Base-by-base conservation (phyloP, 805 yeast species). In the Sugiyamaella smithiae region DNA sequence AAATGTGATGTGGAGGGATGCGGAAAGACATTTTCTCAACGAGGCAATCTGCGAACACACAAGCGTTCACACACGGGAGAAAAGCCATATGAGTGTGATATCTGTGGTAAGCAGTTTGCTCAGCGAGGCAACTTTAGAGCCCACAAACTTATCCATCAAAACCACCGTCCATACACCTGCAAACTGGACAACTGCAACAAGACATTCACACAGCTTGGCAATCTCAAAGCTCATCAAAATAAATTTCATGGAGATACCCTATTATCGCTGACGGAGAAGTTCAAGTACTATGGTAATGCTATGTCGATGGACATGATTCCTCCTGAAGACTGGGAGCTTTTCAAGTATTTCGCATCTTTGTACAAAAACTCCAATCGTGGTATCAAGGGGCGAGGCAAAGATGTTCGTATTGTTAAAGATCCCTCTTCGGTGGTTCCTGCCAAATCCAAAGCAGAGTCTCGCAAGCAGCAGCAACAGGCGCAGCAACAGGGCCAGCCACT, bases 51-150 rank as follows among this genome's bases (percentile, higher is more conserved):
- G 56, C 68, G 95, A 48, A 89, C 97, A 0, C 97, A 89, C 69
- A 71, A 81, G 60, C 71, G 96, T 54, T 71, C 88, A 28, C 97
- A 88, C 60, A 88, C 97, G 0, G 97, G 97, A 23, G 96, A 90
- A 60, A 85, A 86, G 62, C 98, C 97, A 3, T 90, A 84, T 62
- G 72, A 76, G 31, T 90, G 98, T 70, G 82, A 80, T 16, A 67
- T 77, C 7, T 90, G 98, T 67, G 78, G 79, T 19, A 78, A 88
- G 52, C 73, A 80, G 28, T 90, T 90, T 65, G 87, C 95, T 46
- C 77, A 96, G 59, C 87, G 90, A 66, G 98, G 98, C 14, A 90
- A 90, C 67, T 74, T 88, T 57, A 90, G 91, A 22, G 95, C 96
- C 2, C 98, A 90, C 67, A 72, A 75, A 64, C 70, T 87, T 50